Evolutionary conservation across 257 asterid species (phyloP).

Genomic region (Nicotiana tabacum): DNA sequence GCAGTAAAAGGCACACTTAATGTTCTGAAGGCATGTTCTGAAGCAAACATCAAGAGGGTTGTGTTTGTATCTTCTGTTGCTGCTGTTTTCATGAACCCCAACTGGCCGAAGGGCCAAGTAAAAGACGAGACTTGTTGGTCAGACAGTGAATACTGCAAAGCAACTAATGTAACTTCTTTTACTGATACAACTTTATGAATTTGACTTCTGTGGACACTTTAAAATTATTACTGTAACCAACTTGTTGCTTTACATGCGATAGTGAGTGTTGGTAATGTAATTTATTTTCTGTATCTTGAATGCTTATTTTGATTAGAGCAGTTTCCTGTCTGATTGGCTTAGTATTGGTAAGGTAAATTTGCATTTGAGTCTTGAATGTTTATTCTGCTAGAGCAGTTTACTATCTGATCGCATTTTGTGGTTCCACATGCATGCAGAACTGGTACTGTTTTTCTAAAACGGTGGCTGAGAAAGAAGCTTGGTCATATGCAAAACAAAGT

Average conservation of each 20-base stretch:
- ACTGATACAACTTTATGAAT: background rate
- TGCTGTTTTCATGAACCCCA: constrained; percentile 55
- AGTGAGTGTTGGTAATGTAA: background rate
- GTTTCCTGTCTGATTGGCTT: background rate
- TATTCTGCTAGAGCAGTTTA: background rate
- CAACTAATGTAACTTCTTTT: constrained; percentile 38
- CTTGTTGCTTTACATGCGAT: no score
- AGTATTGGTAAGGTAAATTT: background rate
- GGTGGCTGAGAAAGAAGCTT: constrained; percentile 64
- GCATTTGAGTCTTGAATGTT: background rate
- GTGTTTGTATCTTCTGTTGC: constrained; percentile 65
- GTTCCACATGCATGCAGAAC: constrained; percentile 36
- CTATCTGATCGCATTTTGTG: background rate
- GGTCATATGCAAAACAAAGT: constrained; percentile 46
- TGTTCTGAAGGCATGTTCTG: constrained; percentile 73
- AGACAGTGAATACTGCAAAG: constrained; percentile 65
- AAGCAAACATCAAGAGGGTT: constrained; percentile 48
- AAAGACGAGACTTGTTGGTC: constrained; percentile 84
- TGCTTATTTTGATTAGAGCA: background rate
- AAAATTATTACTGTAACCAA: background rate
- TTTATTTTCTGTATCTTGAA: background rate
- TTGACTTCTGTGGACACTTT: background rate
- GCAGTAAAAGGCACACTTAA: constrained; percentile 68
- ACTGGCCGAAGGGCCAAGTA: constrained; percentile 49
- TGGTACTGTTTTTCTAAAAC: constrained; percentile 81